phyloP scores from a whole-genome alignment of 257 asterid species.

The Solanum sitiens region DNA sequence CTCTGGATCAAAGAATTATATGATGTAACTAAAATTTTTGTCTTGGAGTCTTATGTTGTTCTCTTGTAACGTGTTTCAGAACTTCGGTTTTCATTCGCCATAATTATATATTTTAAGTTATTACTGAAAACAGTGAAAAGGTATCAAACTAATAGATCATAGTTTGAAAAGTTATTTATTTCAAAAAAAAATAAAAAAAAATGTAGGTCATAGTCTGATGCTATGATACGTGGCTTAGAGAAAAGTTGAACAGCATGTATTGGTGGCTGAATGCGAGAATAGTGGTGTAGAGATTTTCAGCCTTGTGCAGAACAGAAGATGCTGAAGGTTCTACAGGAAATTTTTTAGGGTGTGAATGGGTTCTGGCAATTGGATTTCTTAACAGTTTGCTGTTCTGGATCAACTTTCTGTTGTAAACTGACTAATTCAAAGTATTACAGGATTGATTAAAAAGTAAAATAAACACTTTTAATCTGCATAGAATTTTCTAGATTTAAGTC shows the following conservation, averaged over 20 bases:
- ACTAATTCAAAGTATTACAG: not conserved
- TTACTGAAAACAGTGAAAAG: not conserved
- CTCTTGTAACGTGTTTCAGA: not conserved
- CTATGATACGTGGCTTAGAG: not conserved
- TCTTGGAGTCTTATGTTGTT: not conserved
- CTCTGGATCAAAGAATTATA: not conserved
- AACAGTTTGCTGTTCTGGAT: not conserved
- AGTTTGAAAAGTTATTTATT: not conserved
- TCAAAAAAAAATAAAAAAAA: too few relatives aligned
- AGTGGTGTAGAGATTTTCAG: not conserved
- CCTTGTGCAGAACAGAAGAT: not conserved
- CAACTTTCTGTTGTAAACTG: not conserved
- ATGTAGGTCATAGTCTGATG: not conserved
- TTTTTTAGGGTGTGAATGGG: not conserved
- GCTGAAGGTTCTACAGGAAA: not conserved
- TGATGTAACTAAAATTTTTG: not conserved
- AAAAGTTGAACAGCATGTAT: not conserved
- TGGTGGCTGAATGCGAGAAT: not conserved
- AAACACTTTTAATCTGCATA: not conserved
- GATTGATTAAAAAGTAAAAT: not conserved
- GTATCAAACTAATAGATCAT: not conserved
- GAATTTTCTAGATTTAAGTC: not conserved
- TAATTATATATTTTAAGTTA: not conserved
- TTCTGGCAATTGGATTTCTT: not conserved
- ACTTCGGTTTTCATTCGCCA: not conserved